Percentiles rank a stretch among this genome's conserved stretches.
Evolutionary conservation across 495 filamentous ascomycete species (phyloP).

Genomic region (Annulohypoxylon bovei): DNA sequence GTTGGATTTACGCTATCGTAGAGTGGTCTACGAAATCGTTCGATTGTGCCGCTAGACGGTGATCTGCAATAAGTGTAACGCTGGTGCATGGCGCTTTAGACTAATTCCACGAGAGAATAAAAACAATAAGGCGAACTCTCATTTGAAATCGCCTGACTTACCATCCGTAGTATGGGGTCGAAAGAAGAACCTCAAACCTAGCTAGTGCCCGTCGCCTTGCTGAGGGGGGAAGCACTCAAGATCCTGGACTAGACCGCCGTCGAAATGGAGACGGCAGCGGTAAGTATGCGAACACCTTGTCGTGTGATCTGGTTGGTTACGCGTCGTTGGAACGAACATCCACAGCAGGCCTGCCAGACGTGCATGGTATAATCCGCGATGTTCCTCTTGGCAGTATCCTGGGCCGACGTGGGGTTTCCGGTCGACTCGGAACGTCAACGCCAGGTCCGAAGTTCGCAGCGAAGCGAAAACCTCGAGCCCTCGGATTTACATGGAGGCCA

Average conservation of each 20-base stretch:
- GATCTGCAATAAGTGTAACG: conserved; percentile 2
- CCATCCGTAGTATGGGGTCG: neutral
- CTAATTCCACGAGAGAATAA: neutral
- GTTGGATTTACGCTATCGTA: neutral
- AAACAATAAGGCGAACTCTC: neutral
- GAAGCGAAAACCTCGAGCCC: neutral
- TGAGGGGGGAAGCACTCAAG: neutral
- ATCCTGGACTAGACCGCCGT: neutral
- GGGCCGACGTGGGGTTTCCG: neutral
- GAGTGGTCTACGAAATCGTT: neutral
- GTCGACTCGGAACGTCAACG: neutral
- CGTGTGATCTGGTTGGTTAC: conserved; percentile 3
- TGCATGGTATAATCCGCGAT: conserved; percentile 5
- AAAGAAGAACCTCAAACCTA: neutral
- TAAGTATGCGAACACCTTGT: conserved; percentile 4
- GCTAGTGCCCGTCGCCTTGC: neutral
- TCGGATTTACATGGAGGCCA: conserved; percentile 11
- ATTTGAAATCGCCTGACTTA: conserved; percentile 2
- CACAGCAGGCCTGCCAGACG: neutral
- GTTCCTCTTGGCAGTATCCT: neutral
- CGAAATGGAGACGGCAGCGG: neutral
- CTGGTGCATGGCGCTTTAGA: neutral
- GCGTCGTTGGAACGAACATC: conserved; percentile 2
- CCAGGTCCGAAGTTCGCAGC: neutral
- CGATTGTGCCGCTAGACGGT: conserved; percentile 9